phyloP scores from a whole-genome alignment of 306 rosid genomes.

The Astragalus membranaceus region DNA sequence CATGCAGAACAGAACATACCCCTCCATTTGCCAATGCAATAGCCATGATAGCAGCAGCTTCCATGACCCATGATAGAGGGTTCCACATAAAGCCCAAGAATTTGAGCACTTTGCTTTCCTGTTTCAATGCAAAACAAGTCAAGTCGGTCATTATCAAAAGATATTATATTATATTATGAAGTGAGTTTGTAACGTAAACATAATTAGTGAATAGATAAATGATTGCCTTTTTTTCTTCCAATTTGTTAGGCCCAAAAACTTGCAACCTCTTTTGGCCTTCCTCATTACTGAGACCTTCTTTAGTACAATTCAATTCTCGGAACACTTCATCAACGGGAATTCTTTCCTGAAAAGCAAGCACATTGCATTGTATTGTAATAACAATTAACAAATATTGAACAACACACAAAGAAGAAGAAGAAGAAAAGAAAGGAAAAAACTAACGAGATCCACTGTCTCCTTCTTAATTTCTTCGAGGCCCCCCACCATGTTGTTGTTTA shows the following conservation, averaged over 20 bases:
- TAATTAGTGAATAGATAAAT: neutral
- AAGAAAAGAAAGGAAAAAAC: neutral
- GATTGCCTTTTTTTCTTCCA: constrained; percentile 70
- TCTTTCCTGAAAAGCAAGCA: constrained; percentile 43
- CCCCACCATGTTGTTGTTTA: constrained; percentile 27
- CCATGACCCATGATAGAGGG: constrained; percentile 98
- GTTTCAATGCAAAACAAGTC: constrained; percentile 3
- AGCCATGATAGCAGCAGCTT: constrained; percentile 87
- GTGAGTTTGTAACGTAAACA: neutral
- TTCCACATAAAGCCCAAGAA: constrained; percentile 98
- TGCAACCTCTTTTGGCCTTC: constrained; percentile 63
- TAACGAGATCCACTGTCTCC: constrained; percentile 69
- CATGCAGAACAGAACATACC: constrained; percentile 20
- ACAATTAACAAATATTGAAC: neutral
- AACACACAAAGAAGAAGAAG: neutral
- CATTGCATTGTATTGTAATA: neutral
- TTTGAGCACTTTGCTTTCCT: constrained; percentile 69
- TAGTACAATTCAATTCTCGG: constrained; percentile 63
- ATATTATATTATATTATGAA: neutral
- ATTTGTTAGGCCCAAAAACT: constrained; percentile 80
- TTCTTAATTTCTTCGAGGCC: constrained; percentile 67
- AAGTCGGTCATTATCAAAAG: neutral
- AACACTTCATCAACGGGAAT: constrained; percentile 83
- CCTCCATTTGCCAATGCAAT: constrained; percentile 91
- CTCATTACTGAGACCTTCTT: constrained; percentile 60